Evolutionary conservation across 2,329 filamentous ascomycete genomes (phyloP).

Genomic region (Fragosphaeria purpurea): DNA sequence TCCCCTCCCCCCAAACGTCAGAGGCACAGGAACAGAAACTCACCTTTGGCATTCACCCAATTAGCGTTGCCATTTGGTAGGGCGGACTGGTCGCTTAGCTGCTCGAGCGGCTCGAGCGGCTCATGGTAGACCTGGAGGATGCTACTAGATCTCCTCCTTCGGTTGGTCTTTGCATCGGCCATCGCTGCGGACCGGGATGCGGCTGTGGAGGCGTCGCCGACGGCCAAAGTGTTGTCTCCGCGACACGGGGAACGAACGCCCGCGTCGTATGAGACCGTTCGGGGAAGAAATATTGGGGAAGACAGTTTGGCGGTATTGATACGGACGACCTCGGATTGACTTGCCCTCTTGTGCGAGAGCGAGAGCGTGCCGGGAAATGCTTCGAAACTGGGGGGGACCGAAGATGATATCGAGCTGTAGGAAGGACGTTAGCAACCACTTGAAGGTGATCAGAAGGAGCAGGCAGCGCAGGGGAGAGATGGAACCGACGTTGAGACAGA

Average conservation of each 20-base stretch:
- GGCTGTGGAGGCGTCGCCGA: conserved; percentile 10
- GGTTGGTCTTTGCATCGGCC: conserved; percentile 57
- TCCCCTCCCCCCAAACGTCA: no score
- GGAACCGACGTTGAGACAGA: no score
- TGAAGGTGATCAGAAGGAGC: no score
- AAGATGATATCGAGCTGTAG: no score
- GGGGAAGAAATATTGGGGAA: conserved; percentile 76
- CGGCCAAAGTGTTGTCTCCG: conserved; percentile 30
- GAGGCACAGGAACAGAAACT: conserved; percentile 18
- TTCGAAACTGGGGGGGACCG: neutral
- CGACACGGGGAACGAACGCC: conserved; percentile 59
- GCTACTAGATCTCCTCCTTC: conserved; percentile 92
- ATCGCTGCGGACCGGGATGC: conserved; percentile 44
- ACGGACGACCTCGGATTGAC: conserved; percentile 1
- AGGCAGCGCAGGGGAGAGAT: no score
- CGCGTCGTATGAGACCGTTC: conserved; percentile 85
- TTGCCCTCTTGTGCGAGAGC: neutral
- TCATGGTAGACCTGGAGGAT: conserved; percentile 89
- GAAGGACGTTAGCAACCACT: no score
- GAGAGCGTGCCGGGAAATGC: neutral
- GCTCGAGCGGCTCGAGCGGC: conserved; percentile 90
- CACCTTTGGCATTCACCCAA: conserved; percentile 99
- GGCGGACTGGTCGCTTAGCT: conserved; percentile 91
- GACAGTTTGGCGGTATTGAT: conserved; percentile 89
- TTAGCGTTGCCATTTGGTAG: conserved; percentile 94